Base-by-base conservation (phyloP, 1,284 basidiomycete species). In the Polyporus tsugae region DNA sequence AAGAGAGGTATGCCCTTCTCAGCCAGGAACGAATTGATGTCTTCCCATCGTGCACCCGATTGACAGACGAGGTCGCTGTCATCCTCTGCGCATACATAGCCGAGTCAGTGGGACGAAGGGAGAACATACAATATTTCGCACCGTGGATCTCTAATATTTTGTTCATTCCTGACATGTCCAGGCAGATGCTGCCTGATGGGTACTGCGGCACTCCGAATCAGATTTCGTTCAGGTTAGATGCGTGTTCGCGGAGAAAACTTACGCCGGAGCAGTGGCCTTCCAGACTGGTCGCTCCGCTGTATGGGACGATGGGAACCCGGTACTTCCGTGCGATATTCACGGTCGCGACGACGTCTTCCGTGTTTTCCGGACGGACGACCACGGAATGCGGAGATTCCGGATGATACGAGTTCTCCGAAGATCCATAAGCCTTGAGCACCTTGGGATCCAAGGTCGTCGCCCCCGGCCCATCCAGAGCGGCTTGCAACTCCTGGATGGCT, bases 101-200 rank as follows among this genome's bases (percentile, higher is more conserved):
- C 1, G 6, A 19, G 55, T 35, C 55, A 38, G 55, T 6, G 1
- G 19, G 0, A 13, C 29, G 4, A 11, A 6, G 35, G 9, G n/a
- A n/a, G 19, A 4, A 22, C n/a, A 38, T 38, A 7, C 33, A n/a
- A 7, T 2, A 2, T 17, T 19, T 35, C 52, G 29, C 71, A 91
- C 93, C 90, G 76, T 95, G 87, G 59, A 96, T 89, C 64, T 87
- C 85, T 17, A 97, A 75, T 61, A 98, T 93, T 70, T 88, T 86
- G 79, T 96, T 88, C 96, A 99, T 98, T 11, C 82, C 82, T 0
- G 89, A 89, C 80, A 98, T 82, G 79, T 98, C 96, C 29, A 98
- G 82, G 69, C 75, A 78, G 11, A 79, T 78, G 1, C 75, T 76
- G 0, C 78, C 78, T 9, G 75, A 72, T 0, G 72, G 61, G 6